Conservation (phyloP, 2,329 filamentous ascomycete species). For the Ophiostoma sp. region DNA sequence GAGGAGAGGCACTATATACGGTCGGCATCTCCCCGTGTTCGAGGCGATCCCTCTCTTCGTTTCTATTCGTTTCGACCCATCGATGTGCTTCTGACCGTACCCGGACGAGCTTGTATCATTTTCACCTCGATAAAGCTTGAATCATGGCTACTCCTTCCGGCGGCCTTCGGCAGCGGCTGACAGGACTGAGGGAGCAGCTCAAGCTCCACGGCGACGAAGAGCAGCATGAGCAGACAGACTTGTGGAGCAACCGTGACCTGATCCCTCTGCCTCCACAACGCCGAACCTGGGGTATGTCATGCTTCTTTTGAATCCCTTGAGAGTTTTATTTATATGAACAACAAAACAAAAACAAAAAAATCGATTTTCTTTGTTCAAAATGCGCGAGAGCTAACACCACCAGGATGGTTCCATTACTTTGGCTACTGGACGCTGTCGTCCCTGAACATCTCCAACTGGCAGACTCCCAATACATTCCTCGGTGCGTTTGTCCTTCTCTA, state of each 20-base stretch:
- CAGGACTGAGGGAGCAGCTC: background rate
- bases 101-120: background rate
- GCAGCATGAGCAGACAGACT: slow-evolving; percentile 21
- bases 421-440: slow-evolving; percentile 23
- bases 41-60: background rate
- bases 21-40: background rate
- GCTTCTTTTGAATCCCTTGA: background rate
- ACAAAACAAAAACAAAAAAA: too few relatives aligned
- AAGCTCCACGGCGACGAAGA: slow-evolving; percentile 20
- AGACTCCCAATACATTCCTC: slow-evolving; percentile 24
- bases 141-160: slow-evolving; percentile 9
- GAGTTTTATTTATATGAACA: background rate
- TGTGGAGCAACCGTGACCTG: slow-evolving; percentile 28
- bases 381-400: background rate
- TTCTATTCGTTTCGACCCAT: background rate
- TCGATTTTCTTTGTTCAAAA: too few relatives aligned
- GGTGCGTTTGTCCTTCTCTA: slow-evolving; percentile 35
- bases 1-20: background rate
- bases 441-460: slow-evolving; percentile 26
- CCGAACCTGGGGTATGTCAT: slow-evolving; percentile 24
- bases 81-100: background rate
- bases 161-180: background rate
- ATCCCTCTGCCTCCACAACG: slow-evolving; percentile 26
- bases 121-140: background rate
- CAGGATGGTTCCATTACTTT: slow-evolving; percentile 26